Evolutionary conservation across 2,329 filamentous ascomycete genomes (phyloP).

Genomic region (Aspergillus sp.): DNA sequence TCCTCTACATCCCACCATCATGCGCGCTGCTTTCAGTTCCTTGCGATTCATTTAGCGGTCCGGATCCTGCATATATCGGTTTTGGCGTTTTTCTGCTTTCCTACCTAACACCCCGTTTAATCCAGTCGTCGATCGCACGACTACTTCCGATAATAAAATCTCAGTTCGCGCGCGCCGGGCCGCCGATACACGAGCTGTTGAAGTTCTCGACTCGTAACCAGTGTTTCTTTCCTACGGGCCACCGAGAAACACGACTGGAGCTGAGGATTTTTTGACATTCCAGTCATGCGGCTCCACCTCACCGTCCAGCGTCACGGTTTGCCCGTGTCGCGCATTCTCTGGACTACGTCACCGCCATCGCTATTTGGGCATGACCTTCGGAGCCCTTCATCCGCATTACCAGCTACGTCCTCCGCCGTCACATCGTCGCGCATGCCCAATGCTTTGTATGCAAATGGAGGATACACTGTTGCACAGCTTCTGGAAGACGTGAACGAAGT

Average conservation of each 20-base stretch:
- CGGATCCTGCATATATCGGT: neutral
- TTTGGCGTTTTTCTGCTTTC: slow-evolving; percentile 2
- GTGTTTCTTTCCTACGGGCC: neutral
- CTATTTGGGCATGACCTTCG: slow-evolving; percentile 31
- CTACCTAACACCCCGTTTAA: neutral
- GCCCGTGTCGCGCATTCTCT: slow-evolving; percentile 70
- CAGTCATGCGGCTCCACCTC: slow-evolving; percentile 69
- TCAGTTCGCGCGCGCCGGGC: neutral
- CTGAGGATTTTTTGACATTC: slow-evolving; percentile 11
- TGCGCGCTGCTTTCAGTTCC: slow-evolving; percentile 2
- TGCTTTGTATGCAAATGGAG: slow-evolving; percentile 43
- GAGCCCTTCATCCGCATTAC: slow-evolving; percentile 18
- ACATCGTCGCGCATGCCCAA: slow-evolving; percentile 36
- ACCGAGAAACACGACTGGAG: too few relatives aligned
- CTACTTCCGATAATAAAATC: neutral
- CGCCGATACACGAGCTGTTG: neutral
- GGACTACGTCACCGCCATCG: slow-evolving; percentile 58
- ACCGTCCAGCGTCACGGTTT: slow-evolving; percentile 71
- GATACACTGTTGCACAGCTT: slow-evolving; percentile 72
- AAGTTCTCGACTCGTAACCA: neutral
- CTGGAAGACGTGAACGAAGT: slow-evolving; percentile 76
- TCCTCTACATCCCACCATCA: neutral
- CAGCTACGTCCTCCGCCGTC: slow-evolving; percentile 34
- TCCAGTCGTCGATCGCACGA: neutral
- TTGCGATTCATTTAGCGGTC: slow-evolving; percentile 4